phyloP scores from a whole-genome alignment of 768 basidiomycete genomes.

The Suillus cothurnatus region DNA sequence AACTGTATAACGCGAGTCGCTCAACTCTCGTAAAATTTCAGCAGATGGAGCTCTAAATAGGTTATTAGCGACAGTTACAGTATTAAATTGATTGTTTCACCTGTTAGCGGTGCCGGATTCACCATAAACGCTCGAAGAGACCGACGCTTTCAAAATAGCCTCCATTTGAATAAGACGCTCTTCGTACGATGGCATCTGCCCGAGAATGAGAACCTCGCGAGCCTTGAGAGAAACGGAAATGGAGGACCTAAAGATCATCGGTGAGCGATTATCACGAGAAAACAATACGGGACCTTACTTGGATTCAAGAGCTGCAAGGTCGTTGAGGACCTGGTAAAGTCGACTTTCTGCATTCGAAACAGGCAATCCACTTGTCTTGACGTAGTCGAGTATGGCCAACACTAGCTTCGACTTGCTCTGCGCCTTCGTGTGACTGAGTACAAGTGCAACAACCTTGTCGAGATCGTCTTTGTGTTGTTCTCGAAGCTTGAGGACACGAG shows the following conservation, averaged over 20 bases:
- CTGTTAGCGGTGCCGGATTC: constrained; percentile 68
- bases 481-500: constrained; percentile 84
- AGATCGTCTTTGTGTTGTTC: constrained; percentile 93
- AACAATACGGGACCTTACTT: constrained; percentile 47
- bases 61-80: constrained; percentile 11
- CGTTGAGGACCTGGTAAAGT: constrained; percentile 76
- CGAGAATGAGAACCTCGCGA: constrained; percentile 94
- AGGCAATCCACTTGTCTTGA: constrained; percentile 79
- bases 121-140: constrained; percentile 87
- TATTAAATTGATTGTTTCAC: constrained; percentile 35
- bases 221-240: constrained; percentile 91
- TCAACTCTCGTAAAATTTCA: constrained; percentile 89
- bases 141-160: constrained; percentile 84
- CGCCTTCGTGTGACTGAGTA: constrained; percentile 95
- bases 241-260: constrained; percentile 64
- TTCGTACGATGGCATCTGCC: constrained; percentile 96
- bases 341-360: constrained; percentile 75
- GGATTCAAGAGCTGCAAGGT: constrained; percentile 85
- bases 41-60: constrained; percentile 70
- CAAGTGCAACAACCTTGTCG: constrained; percentile 82
- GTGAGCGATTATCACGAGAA: constrained; percentile 10
- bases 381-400: constrained; percentile 82
- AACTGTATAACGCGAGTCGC: constrained; percentile 95
- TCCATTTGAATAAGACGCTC: constrained; percentile 96
- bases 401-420: constrained; percentile 90